These are phyloP conservation scores for Yarrowia hollandica DNA, from an alignment of 805 yeast species.

Conservation along the genomic window DNA sequence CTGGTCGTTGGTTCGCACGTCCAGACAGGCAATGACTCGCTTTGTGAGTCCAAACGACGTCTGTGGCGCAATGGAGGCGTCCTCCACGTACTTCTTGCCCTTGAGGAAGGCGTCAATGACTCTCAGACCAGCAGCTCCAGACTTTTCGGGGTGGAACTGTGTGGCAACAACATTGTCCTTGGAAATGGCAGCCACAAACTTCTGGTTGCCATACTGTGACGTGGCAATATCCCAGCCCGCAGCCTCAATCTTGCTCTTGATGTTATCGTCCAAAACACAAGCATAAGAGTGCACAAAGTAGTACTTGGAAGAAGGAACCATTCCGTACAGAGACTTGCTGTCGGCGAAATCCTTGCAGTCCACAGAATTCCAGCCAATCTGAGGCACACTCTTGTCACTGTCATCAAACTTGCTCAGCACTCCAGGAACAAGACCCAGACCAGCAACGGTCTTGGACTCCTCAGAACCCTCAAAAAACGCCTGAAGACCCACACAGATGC, in stretches of 20 bases:
- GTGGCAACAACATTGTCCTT: conserved; percentile 86
- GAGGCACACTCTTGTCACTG: conserved; percentile 80
- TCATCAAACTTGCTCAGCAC: conserved; percentile 62
- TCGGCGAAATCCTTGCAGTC: conserved; percentile 31
- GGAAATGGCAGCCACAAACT: conserved; percentile 77
- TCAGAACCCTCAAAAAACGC: conserved; percentile 72
- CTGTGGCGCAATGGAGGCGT: conserved; percentile 30
- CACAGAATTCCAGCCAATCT: conserved; percentile 86
- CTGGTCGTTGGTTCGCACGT: conserved; percentile 89
- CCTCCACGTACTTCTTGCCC: conserved; percentile 42
- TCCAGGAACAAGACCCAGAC: conserved; percentile 59
- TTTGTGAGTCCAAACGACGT: conserved; percentile 64
- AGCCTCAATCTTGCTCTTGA: conserved; percentile 21
- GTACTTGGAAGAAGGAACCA: conserved; percentile 68
- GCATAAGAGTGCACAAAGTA: conserved; percentile 97
- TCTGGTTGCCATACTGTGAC: conserved; percentile 73
- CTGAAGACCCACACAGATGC: conserved; percentile 96
- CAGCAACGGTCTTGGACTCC: conserved; percentile 64
- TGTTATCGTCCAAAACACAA: conserved; percentile 46
- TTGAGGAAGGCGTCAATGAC: conserved; percentile 72
- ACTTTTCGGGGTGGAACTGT: conserved; percentile 98
- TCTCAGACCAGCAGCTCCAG: conserved; percentile 85
- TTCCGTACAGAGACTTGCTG: conserved; percentile 51
- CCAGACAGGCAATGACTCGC: conserved; percentile 93
- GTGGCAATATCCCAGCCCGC: conserved; percentile 72